These are phyloP conservation scores for Mesembryanthemum crystallinum DNA, from an alignment of 148 eudicot species.

Conservation along the genomic window DNA sequence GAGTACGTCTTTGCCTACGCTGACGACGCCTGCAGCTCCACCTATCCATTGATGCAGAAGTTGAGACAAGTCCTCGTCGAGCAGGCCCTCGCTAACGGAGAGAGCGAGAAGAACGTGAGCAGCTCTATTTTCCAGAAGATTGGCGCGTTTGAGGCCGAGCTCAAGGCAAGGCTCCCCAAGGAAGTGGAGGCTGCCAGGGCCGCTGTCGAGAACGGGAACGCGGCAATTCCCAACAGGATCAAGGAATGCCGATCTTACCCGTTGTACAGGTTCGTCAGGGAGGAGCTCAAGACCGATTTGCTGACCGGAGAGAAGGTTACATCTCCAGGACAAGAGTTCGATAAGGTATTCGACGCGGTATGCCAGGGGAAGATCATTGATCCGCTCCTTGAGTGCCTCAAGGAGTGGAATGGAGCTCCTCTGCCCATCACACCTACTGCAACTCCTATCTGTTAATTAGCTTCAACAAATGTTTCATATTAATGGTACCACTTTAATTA, in stretches of 20 bases:
- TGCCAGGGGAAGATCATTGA: constrained; percentile 62
- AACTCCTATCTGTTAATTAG: background rate
- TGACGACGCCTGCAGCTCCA: constrained; percentile 68
- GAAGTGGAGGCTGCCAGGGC: constrained; percentile 62
- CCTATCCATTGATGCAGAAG: constrained; percentile 66
- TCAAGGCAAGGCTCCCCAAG: constrained; percentile 48
- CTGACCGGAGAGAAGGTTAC: constrained; percentile 60
- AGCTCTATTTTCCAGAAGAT: constrained; percentile 82
- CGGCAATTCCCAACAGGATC: constrained; percentile 51
- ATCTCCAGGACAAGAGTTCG: constrained; percentile 76
- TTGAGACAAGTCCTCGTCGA: constrained; percentile 69
- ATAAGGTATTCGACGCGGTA: constrained; percentile 68
- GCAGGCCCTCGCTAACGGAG: constrained; percentile 53
- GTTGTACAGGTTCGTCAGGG: constrained; percentile 61
- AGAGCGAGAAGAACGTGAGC: constrained; percentile 46
- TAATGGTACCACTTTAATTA: constrained; percentile 24
- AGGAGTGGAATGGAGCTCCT: constrained; percentile 85
- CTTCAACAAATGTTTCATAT: constrained; percentile 7
- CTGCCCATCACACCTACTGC: constrained; percentile 42
- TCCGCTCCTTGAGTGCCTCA: constrained; percentile 68
- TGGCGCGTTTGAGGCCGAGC: constrained; percentile 61
- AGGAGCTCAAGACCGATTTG: constrained; percentile 48
- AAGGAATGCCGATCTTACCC: constrained; percentile 79
- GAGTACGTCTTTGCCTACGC: constrained; percentile 68
- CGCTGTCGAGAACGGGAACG: constrained; percentile 45